Percentiles rank a stretch among this genome's conserved stretches.
Evolutionary conservation across 1,284 basidiomycete species (phyloP).

Genomic region (Ganoderma meredithae): DNA sequence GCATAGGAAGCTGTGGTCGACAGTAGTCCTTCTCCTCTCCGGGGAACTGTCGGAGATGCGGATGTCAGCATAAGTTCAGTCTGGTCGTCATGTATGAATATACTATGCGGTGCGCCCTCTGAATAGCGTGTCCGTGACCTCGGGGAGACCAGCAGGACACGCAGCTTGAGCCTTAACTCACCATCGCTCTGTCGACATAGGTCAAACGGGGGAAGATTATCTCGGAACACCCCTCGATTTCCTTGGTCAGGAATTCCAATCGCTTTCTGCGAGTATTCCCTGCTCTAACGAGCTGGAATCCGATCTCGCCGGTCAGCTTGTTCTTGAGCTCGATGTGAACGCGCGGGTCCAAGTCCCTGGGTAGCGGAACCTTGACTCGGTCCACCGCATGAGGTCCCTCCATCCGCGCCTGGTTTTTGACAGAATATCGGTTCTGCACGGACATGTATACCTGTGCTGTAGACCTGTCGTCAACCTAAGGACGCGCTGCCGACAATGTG

Average conservation of each 20-base stretch:
- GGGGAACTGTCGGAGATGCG: background rate
- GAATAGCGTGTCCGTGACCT: too few species aligned
- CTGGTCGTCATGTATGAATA: too few species aligned
- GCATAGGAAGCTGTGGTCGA: slow-evolving; percentile 1
- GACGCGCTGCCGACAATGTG: too few species aligned
- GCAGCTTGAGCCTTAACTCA: background rate
- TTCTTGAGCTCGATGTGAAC: slow-evolving; percentile 7
- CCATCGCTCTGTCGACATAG: slow-evolving; percentile 6
- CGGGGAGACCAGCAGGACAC: background rate
- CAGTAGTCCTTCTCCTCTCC: background rate
- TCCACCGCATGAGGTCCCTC: background rate
- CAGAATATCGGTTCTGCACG: background rate
- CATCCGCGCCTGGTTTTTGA: background rate
- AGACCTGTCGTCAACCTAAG: too few species aligned
- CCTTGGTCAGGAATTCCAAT: background rate
- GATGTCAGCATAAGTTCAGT: background rate
- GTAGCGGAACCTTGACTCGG: slow-evolving; percentile 3
- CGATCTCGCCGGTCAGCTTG: slow-evolving; percentile 6
- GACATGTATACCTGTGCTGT: background rate
- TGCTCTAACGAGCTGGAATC: slow-evolving; percentile 3
- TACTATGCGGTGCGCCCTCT: too few species aligned
- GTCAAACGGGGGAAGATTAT: background rate
- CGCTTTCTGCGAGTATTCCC: slow-evolving; percentile 1
- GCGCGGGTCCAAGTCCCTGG: slow-evolving; percentile 1
- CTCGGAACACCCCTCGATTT: background rate